Evolutionary conservation across 2,329 filamentous ascomycete species (phyloP), one percentile per base, ranked within the genome.

Genomic region (Calonectria naviculata): DNA sequence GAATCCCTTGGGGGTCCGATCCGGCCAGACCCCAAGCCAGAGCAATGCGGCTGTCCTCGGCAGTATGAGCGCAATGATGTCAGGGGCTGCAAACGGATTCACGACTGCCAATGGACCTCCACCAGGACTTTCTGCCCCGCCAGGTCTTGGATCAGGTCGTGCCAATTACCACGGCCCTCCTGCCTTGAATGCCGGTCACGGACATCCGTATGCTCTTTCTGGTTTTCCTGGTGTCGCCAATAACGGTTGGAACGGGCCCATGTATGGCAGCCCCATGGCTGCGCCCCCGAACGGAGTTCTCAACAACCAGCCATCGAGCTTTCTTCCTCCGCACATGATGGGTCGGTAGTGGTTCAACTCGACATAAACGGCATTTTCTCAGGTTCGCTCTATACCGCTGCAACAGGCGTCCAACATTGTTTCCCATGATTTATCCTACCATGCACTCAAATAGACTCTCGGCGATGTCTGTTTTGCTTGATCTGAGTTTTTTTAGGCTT

Each of bases 1-100:
- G 86, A 98, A 98, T 78, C 97, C 97, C 0, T 89, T 98, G 2
- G 97, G 97, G 26, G 96, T 98, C 31, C 93, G 97, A 54, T 95
- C 94, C 2, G 92, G 91, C 29, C 94, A 95, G 79, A 87, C 85
- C n/a, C 80, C 86, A 10, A 84, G 83, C 29, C 84, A 87, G 68
- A 79, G 81, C 29, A 80, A 80, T 7, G 77, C 81, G 5, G 78
- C 81, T 26, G 78, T 80, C 21, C 84, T 92, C 76, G 86, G 87
- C 44, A 89, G 89, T 36, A 90, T 92, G 80, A 90, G 87, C 74
- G 91, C 88, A 28, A 86, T 91, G 73, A 89, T 90, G 78, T 46
- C 71, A 24, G 84, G 82, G 38, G 82, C 87, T 19, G 87, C 86
- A 28, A 89, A 88, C 74, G 88, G 89, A 42, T 95, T 94, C 79